Evolutionary conservation across 169 alveolate genomes (phyloP).

Genomic region (Cyclospora cayetanensis): DNA sequence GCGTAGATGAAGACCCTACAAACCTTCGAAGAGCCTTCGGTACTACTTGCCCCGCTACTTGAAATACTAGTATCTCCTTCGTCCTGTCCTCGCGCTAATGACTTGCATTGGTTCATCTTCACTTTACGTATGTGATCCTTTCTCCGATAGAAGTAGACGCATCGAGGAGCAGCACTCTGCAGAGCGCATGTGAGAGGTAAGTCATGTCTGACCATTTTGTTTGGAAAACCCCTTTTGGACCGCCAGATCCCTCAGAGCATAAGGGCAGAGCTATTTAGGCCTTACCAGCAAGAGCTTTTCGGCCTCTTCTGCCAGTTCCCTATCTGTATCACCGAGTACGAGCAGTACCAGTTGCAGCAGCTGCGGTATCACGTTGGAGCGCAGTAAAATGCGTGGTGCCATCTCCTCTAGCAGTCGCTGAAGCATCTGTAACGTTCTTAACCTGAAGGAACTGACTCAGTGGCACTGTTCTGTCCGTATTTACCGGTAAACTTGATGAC

Average conservation of each 20-base stretch:
- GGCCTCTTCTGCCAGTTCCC: slow-evolving; percentile 21
- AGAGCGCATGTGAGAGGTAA: neutral
- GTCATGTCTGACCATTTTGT: too few species aligned
- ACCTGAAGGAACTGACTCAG: neutral
- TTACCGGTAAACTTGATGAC: neutral
- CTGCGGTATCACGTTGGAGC: slow-evolving; percentile 37
- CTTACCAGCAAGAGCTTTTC: slow-evolving; percentile 23
- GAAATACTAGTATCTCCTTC: neutral
- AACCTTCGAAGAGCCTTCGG: slow-evolving; percentile 9
- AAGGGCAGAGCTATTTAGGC: too few species aligned
- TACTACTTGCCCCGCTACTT: slow-evolving; percentile 6
- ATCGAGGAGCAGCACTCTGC: slow-evolving; percentile 59
- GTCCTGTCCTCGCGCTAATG: neutral
- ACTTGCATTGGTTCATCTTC: neutral
- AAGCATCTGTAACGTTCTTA: slow-evolving; percentile 2
- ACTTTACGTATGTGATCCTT: neutral
- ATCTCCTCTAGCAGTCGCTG: slow-evolving; percentile 28
- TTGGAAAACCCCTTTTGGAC: too few species aligned
- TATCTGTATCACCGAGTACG: slow-evolving; percentile 33
- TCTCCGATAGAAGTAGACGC: slow-evolving; percentile 13
- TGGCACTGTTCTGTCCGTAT: neutral
- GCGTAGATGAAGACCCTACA: too few species aligned
- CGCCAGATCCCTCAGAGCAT: too few species aligned
- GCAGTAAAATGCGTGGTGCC: slow-evolving; percentile 47
- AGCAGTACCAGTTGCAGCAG: slow-evolving; percentile 55